These are phyloP conservation scores for Trichoderma endophyticum DNA, from an alignment of 2,329 filamentous ascomycete genomes.

Conservation along the genomic window DNA sequence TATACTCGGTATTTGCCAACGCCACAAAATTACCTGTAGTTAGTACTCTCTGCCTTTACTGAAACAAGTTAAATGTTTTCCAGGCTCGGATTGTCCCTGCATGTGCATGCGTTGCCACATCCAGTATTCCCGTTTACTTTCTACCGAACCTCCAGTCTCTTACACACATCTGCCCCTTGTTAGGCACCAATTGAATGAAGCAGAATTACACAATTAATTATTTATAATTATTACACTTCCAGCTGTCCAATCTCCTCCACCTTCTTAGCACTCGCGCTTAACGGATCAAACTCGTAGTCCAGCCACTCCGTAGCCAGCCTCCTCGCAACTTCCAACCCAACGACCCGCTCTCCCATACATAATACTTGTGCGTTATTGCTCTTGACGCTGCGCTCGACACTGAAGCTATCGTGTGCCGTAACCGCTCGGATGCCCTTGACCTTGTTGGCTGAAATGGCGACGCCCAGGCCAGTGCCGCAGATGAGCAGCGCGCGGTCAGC, in stretches of 20 bases:
- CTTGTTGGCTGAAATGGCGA: conserved; percentile 88
- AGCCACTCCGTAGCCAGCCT: conserved; percentile 78
- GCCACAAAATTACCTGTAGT: background rate
- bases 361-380: conserved; percentile 86
- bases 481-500: conserved; percentile 77
- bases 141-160: background rate
- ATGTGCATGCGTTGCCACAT: background rate
- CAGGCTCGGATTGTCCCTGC: background rate
- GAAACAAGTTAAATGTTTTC: background rate
- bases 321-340: conserved; percentile 76
- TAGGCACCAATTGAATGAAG: background rate
- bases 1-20: background rate
- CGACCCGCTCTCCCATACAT: conserved; percentile 80
- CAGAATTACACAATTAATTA: background rate
- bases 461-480: conserved; percentile 82
- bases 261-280: conserved; percentile 44
- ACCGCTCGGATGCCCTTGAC: conserved; percentile 81
- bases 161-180: background rate
- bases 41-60: background rate
- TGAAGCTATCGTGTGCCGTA: conserved; percentile 83
- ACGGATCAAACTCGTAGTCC: conserved; percentile 73
- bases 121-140: background rate
- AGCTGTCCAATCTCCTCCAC: conserved; percentile 42
- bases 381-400: conserved; percentile 73
- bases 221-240: conserved; percentile 27